A percentile compares a stretch with the other conserved stretches of the same genome.
Evolutionary conservation across 2,329 filamentous ascomycete species (phyloP).

Genomic region (Ascocoryne sarcoides): DNA sequence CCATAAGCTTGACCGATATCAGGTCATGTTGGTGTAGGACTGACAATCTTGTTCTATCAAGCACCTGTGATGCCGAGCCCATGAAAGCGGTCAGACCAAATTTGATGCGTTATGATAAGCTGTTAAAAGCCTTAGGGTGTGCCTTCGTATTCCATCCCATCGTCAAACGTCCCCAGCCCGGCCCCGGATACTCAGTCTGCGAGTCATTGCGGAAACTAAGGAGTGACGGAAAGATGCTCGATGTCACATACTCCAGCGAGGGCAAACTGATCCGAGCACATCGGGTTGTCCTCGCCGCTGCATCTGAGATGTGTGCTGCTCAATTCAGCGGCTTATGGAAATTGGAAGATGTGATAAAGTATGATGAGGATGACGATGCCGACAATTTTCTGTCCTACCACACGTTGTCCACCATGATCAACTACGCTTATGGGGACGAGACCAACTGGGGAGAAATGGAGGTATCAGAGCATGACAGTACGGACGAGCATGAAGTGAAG

Average conservation of each 20-base stretch:
- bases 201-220: conserved; percentile 8
- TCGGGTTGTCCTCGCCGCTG: conserved; percentile 11
- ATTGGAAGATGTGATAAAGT: conserved; percentile 11
- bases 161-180: conserved; percentile 2
- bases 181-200: conserved; percentile 3
- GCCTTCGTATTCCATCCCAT: conserved; percentile 18
- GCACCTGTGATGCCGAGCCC: conserved; percentile 17
- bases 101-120: conserved; percentile 17
- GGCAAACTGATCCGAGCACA: conserved; percentile 16
- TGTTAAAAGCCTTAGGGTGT: conserved; percentile 18
- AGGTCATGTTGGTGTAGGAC: conserved; percentile 14
- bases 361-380: conserved; percentile 9
- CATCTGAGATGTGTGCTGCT: conserved; percentile 11
- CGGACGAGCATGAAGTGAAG: conserved; percentile 11
- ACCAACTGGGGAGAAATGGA: conserved; percentile 21
- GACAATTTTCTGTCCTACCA: conserved; percentile 15
- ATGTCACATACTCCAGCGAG: conserved; percentile 15
- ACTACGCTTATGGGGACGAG: conserved; percentile 17
- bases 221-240: conserved; percentile 8
- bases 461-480: conserved; percentile 10
- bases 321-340: conserved; percentile 12
- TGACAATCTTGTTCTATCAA: conserved; percentile 18
- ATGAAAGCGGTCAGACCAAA: conserved; percentile 16
- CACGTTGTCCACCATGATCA: conserved; percentile 17
- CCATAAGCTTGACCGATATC: conserved; percentile 9